phyloP scores from a whole-genome alignment of 139 green algal genomes.

The Chlorella vulgaris region DNA sequence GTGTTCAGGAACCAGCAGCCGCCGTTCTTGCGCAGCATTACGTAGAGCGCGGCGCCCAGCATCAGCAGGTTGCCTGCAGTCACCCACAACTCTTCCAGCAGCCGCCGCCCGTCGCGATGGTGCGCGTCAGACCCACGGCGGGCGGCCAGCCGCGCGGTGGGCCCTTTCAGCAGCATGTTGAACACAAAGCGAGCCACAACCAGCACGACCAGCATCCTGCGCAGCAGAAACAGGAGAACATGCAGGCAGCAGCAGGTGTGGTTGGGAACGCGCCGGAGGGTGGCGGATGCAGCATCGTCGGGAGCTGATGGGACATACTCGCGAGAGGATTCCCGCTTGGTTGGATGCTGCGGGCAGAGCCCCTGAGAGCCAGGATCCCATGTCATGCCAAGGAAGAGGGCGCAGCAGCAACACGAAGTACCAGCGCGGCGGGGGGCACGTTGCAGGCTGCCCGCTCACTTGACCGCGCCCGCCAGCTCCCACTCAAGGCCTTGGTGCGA shows the following conservation, averaged over 20 bases:
- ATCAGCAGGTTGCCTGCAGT: constrained; percentile 26
- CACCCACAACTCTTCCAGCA: constrained; percentile 45
- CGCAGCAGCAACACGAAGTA: too few relatives aligned
- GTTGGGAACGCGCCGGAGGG: not conserved
- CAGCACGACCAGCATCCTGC: constrained; percentile 1
- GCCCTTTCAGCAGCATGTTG: constrained; percentile 7
- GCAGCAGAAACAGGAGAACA: not conserved
- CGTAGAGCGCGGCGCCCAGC: constrained; percentile 9
- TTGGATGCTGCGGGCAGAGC: too few relatives aligned
- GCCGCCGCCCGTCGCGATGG: not conserved
- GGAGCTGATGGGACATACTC: too few relatives aligned
- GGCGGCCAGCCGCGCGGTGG: not conserved
- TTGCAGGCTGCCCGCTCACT: not conserved
- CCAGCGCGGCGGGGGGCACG: not conserved
- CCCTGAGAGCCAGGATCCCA: too few relatives aligned
- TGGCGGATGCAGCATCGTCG: too few relatives aligned
- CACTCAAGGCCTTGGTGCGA: not conserved
- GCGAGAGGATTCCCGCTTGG: too few relatives aligned
- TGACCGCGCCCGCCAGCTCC: not conserved
- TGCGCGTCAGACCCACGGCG: not conserved
- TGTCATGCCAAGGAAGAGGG: too few relatives aligned
- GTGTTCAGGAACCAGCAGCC: constrained; percentile 30
- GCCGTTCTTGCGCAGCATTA: constrained; percentile 36
- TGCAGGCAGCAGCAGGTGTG: not conserved
- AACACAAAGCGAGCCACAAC: not conserved